Base-by-base conservation (phyloP, 106 monocot species). In the Dendrobium huoshanense region DNA sequence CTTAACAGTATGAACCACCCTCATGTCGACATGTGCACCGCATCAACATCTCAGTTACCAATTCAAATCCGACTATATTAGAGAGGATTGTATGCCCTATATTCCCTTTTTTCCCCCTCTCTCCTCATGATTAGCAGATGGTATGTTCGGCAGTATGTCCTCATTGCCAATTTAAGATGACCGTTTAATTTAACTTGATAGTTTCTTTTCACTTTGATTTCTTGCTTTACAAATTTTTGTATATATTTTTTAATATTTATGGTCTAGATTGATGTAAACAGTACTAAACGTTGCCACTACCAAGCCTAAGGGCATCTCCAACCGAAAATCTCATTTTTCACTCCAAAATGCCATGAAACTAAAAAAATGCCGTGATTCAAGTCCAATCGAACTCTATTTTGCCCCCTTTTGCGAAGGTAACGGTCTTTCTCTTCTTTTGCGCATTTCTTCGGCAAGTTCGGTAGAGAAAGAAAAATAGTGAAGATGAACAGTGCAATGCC, bases 11-110 rank as follows among this genome's bases (percentile, higher is more conserved):
- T 89, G 91, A 83, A 87, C 81, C 79, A 82, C 72, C 78, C 79
- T 31, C 84, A 79, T 89, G 75, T 84, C 84, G 64, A 87, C 87
- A 81, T 89, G 88, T 84, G 88, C 80, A 85, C 89, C 83, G 76
- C 90, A 88, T 87, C 88, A 80, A 82, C 89, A 89, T 85, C 54
- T 77, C 83, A 78, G 83, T 85, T 73, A 83, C 81, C 81, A 87
- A 80, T 78, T 83, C 83, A 77, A 87, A 86, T 81, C 80, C 55
- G 67, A 83, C 84, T 87, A 73, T 83, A 79, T 87, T 83, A 82
- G 56, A 80, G 78, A 85, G 76, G 85, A 90, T 90, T 82, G 88
- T 82, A 87, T 88, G 86, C 82, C 77, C 79, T 80, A 77, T 77
- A 85, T 90, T 81, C 82, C 48, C 78, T 78, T 84, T 80, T 80